These are phyloP conservation scores for Amanita polypyramis DNA, from an alignment of 768 basidiomycete genomes.

Conservation along the genomic window DNA sequence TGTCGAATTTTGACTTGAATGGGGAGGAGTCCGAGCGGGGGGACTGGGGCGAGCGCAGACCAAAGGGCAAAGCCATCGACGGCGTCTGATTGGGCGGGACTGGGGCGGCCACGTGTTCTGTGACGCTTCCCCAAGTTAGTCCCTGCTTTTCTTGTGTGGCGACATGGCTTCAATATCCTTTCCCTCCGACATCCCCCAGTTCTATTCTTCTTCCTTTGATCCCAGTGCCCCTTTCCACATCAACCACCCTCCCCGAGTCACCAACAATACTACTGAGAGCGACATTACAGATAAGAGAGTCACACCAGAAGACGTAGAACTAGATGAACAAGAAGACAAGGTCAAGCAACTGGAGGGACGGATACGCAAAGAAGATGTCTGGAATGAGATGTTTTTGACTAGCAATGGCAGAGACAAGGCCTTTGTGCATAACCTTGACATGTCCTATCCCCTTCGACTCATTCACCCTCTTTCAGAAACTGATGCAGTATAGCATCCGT, in stretches of 20 bases:
- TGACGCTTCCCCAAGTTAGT: neutral
- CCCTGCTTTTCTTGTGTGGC: neutral
- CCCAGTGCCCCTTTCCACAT: constrained; percentile 59
- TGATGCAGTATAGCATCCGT: constrained; percentile 76
- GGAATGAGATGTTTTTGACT: constrained; percentile 70
- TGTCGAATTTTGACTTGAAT: constrained; percentile 55
- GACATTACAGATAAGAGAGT: constrained; percentile 23
- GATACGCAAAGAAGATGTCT: constrained; percentile 57
- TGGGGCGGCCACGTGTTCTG: neutral
- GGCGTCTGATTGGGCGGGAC: neutral
- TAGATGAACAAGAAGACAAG: constrained; percentile 39
- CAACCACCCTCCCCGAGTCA: constrained; percentile 75
- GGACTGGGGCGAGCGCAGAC: constrained; percentile 52
- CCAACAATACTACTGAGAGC: constrained; percentile 30
- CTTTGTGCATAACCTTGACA: constrained; percentile 43
- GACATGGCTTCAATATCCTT: constrained; percentile 63
- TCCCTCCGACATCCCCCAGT: constrained; percentile 37
- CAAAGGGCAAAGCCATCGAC: constrained; percentile 20
- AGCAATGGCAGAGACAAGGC: constrained; percentile 79
- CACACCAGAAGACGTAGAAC: constrained; percentile 32
- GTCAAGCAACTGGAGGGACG: constrained; percentile 33
- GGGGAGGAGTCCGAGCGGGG: constrained; percentile 54
- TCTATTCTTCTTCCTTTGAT: constrained; percentile 53
- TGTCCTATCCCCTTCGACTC: neutral
- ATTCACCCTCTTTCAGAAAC: constrained; percentile 42